phyloP scores from a whole-genome alignment of 176 grass and related monocot species.

The Rhynchospora tenuis region DNA sequence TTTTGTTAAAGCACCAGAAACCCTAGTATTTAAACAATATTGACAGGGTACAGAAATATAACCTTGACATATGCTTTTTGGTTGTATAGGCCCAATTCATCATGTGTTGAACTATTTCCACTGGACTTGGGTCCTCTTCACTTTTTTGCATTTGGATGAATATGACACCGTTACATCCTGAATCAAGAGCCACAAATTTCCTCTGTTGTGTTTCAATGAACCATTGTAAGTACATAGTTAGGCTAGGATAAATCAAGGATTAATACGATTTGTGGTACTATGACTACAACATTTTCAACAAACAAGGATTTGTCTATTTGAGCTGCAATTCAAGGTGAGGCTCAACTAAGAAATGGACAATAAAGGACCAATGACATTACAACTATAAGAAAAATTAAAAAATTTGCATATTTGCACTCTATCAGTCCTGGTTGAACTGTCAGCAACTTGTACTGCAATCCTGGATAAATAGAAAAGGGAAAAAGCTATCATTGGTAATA shows the following conservation, averaged over 20 bases:
- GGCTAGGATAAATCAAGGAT: background rate
- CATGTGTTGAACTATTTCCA: slow-evolving; percentile 82
- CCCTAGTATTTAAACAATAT: background rate
- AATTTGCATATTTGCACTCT: background rate
- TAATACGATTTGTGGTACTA: background rate
- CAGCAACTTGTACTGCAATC: background rate
- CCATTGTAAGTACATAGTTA: background rate
- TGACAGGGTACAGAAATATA: slow-evolving; percentile 11
- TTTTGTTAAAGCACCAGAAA: background rate
- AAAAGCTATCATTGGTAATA: background rate
- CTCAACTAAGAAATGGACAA: slow-evolving; percentile 7
- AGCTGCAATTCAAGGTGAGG: background rate
- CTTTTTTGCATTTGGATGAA: slow-evolving; percentile 92
- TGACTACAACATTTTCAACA: background rate
- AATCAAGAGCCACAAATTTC: slow-evolving; percentile 76
- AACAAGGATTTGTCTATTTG: background rate
- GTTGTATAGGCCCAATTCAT: slow-evolving; percentile 70
- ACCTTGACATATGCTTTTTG: slow-evolving; percentile 99
- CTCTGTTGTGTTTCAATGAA: slow-evolving; percentile 44
- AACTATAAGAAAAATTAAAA: background rate
- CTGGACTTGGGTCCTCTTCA: slow-evolving; percentile 56
- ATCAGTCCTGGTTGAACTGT: background rate
- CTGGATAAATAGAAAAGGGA: background rate
- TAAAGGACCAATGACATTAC: background rate
- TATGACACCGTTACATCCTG: slow-evolving; percentile 80